Evolutionary conservation across 2,329 filamentous ascomycete genomes (phyloP).

Genomic region (Ophiocordyceps unilateralis): DNA sequence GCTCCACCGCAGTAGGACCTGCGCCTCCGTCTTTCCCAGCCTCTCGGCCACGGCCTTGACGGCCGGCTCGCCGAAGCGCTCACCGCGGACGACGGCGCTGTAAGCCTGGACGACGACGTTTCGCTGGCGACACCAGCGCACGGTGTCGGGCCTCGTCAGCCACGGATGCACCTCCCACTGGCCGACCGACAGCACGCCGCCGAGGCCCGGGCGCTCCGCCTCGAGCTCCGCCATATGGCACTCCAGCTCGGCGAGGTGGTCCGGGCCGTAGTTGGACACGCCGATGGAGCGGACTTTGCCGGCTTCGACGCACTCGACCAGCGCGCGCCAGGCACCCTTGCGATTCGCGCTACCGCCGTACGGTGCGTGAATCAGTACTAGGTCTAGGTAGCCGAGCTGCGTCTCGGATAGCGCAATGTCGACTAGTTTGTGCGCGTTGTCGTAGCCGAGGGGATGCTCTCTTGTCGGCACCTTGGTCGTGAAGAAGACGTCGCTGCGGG

Average conservation of each 20-base stretch:
- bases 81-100: constrained; percentile 43
- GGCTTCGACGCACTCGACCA: constrained; percentile 45
- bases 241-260: constrained; percentile 44
- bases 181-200: constrained; percentile 62
- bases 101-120: constrained; percentile 48
- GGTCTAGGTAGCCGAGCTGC: constrained; percentile 48
- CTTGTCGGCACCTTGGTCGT: constrained; percentile 36
- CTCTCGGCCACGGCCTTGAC: constrained; percentile 51
- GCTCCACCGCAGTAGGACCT: constrained; percentile 67
- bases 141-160: constrained; percentile 64
- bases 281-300: constrained; percentile 45
- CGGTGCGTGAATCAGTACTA: constrained; percentile 45
- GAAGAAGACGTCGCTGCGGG: constrained; percentile 34
- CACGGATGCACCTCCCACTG: constrained; percentile 88
- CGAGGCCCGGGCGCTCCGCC: constrained; percentile 38
- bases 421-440: constrained; percentile 45
- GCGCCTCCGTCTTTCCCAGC: constrained; percentile 55
- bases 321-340: constrained; percentile 43
- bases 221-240: constrained; percentile 43
- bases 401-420: constrained; percentile 43
- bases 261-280: constrained; percentile 48
- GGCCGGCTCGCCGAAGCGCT: constrained; percentile 52
- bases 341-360: constrained; percentile 37
- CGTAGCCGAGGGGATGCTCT: constrained; percentile 31
- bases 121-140: constrained; percentile 53